Conservation (phyloP, 495 filamentous ascomycete species). For the Penicillium paxilli region DNA sequence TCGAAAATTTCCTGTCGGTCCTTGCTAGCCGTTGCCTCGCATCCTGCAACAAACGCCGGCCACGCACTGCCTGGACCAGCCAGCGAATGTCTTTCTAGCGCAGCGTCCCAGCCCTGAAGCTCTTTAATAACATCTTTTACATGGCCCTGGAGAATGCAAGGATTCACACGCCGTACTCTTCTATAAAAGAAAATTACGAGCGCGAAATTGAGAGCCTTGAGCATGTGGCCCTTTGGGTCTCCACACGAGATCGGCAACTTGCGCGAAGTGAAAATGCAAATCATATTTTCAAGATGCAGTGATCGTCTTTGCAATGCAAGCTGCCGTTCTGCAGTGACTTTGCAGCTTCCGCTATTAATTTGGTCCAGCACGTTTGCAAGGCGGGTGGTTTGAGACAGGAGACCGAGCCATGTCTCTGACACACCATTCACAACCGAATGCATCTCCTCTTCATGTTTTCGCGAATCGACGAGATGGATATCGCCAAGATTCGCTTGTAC, state of each 20-base stretch:
- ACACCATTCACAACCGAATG: constrained; percentile 36
- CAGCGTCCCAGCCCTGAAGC: constrained; percentile 18
- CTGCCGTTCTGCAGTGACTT: constrained; percentile 19
- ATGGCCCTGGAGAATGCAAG: constrained; percentile 28
- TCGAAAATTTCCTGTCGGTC: constrained; percentile 19
- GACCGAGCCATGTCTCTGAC: constrained; percentile 36
- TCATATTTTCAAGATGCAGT: constrained; percentile 34
- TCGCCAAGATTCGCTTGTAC: constrained; percentile 22
- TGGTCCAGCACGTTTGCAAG: constrained; percentile 34
- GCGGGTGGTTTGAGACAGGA: constrained; percentile 35
- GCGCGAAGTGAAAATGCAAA: constrained; percentile 25
- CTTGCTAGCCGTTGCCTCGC: constrained; percentile 24
- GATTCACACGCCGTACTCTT: constrained; percentile 28
- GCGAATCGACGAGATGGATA: constrained; percentile 35
- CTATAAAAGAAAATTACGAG: constrained; percentile 38
- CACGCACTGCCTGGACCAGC: constrained; percentile 31
- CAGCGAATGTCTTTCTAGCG: constrained; percentile 8
- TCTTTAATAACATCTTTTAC: constrained; percentile 30
- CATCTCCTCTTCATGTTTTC: constrained; percentile 26
- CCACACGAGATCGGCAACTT: constrained; percentile 1
- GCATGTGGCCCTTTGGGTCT: constrained; percentile 21
- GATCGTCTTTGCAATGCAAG: constrained; percentile 30
- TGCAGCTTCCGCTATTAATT: constrained; percentile 15
- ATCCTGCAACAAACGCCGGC: constrained; percentile 38
- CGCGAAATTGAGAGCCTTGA: constrained; percentile 28